These are phyloP conservation scores for Leishmania major DNA, from an alignment of 208 protist species.

Conservation along the genomic window DNA sequence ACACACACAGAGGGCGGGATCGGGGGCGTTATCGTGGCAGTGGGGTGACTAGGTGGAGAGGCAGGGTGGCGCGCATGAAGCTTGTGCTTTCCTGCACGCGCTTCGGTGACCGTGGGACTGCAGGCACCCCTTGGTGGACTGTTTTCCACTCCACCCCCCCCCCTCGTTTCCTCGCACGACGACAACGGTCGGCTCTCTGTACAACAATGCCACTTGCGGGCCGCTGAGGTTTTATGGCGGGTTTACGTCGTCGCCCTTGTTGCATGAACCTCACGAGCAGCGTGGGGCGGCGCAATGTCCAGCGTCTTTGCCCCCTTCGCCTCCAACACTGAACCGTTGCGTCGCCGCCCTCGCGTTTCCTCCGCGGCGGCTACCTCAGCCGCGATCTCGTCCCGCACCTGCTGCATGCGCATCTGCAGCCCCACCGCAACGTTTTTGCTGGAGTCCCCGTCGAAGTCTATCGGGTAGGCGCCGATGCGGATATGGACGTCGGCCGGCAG, in stretches of 20 bases:
- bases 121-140: neutral
- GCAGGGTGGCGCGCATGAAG: neutral
- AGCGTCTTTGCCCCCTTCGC: neutral
- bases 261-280: neutral
- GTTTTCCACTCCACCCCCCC: neutral
- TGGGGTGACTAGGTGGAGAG: neutral
- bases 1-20: neutral
- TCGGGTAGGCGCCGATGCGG: conserved; percentile 34
- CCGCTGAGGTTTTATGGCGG: neutral
- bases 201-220: neutral
- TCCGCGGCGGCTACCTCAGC: conserved; percentile 16
- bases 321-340: neutral
- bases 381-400: conserved; percentile 38
- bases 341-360: neutral
- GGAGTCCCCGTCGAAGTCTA: conserved; percentile 37
- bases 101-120: neutral
- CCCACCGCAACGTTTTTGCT: conserved; percentile 30
- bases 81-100: neutral
- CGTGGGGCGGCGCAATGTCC: neutral
- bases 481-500: conserved; percentile 49
- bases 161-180: neutral
- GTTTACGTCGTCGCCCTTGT: neutral
- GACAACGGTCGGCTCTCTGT: neutral
- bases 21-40: neutral
- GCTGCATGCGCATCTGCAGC: conserved; percentile 43